phyloP scores from a whole-genome alignment of 2,329 filamentous ascomycete species.

The Bipolaris bicolor region DNA sequence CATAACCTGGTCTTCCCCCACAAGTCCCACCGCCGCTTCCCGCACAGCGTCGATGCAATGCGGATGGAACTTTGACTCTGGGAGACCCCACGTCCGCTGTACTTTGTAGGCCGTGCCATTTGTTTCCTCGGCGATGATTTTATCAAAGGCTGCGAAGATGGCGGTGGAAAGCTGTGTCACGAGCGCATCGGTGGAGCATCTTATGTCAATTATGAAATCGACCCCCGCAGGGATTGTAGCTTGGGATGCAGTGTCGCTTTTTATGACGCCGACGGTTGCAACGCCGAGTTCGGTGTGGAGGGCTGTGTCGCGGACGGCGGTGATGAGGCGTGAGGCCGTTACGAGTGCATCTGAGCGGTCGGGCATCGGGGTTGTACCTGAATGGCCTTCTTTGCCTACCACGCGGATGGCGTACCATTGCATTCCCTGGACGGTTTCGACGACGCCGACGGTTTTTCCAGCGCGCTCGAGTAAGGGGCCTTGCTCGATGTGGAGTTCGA shows the following conservation, averaged over 20 bases:
- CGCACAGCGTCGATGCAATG: conserved; percentile 31
- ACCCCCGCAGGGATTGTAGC: conserved; percentile 39
- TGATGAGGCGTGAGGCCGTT: conserved; percentile 35
- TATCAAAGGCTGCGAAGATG: conserved; percentile 31
- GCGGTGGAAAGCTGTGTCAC: conserved; percentile 30
- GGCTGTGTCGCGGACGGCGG: conserved; percentile 33
- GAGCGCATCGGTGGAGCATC: conserved; percentile 35
- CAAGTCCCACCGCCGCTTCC: conserved; percentile 23
- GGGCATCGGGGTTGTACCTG: conserved; percentile 70
- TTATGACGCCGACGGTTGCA: conserved; percentile 39
- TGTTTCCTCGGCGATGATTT: conserved; percentile 26
- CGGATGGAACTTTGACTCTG: conserved; percentile 32
- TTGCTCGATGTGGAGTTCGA: conserved; percentile 85
- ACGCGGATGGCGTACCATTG: conserved; percentile 63
- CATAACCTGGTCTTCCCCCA: conserved; percentile 30
- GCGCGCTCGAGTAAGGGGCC: conserved; percentile 72
- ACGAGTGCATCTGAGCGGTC: conserved; percentile 57
- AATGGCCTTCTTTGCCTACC: conserved; percentile 43
- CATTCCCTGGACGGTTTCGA: conserved; percentile 74
- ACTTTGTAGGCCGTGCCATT: conserved; percentile 33
- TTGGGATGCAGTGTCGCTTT: conserved; percentile 37
- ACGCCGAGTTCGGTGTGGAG: conserved; percentile 28
- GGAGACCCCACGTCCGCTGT: conserved; percentile 34
- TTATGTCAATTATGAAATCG: conserved; percentile 37
- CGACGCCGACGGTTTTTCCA: conserved; percentile 67